A percentile compares a stretch with the other conserved stretches of the same genome.
These are phyloP conservation scores for Aquilaria sinensis DNA, from an alignment of 345 rosid species.

Conservation along the genomic window DNA sequence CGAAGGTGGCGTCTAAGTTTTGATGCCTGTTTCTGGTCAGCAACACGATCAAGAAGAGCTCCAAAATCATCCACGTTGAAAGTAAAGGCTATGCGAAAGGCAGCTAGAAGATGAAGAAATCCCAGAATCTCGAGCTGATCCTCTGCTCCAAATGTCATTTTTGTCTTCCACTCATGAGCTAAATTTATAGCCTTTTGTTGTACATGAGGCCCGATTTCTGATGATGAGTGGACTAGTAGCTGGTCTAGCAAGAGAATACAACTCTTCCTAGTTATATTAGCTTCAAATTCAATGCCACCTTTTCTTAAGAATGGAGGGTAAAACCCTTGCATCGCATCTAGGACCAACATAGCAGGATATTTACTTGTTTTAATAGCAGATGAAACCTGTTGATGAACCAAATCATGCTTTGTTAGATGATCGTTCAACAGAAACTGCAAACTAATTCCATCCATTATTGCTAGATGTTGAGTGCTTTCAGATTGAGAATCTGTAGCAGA, in stretches of 20 bases:
- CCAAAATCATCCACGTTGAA: conserved; percentile 26
- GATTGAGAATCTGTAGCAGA: background rate
- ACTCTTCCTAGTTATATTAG: conserved; percentile 27
- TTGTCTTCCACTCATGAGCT: conserved; percentile 36
- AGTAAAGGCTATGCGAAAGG: conserved; percentile 27
- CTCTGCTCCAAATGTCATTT: conserved; percentile 20
- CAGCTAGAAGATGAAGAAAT: conserved; percentile 38
- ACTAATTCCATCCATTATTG: conserved; percentile 27
- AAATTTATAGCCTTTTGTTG: conserved; percentile 34
- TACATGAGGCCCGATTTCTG: conserved; percentile 24
- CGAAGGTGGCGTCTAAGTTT: conserved; percentile 28
- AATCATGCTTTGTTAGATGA: conserved; percentile 24
- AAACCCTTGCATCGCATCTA: conserved; percentile 49
- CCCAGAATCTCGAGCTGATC: conserved; percentile 36
- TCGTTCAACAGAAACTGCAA: conserved; percentile 46
- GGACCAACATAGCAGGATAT: conserved; percentile 56
- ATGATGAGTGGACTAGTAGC: conserved; percentile 29
- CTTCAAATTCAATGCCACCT: conserved; percentile 23
- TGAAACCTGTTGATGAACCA: conserved; percentile 23
- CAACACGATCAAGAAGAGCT: conserved; percentile 21
- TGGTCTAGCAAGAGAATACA: conserved; percentile 46
- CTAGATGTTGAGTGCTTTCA: conserved; percentile 10
- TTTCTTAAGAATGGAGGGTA: conserved; percentile 24
- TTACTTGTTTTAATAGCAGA: conserved; percentile 21
- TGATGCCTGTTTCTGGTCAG: conserved; percentile 25